Conservation (phyloP, 257 asterid genomes). For the Nicotiana obtusifolia region DNA sequence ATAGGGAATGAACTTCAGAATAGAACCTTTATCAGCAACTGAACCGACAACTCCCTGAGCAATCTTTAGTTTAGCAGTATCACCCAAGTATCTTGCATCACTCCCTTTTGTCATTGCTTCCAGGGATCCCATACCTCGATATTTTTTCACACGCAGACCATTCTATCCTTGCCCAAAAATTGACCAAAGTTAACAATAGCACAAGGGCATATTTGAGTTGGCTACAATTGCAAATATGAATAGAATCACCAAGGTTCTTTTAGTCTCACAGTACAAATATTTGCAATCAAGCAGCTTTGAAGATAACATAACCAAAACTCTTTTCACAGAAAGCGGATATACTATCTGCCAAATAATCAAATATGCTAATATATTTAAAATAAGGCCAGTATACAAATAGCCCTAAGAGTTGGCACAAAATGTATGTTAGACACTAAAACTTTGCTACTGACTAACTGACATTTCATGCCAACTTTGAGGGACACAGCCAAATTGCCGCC, state of each 20-base stretch:
- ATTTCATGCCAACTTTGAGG: background rate
- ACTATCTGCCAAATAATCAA: background rate
- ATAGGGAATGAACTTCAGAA: slow-evolving; percentile 72
- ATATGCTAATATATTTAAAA: background rate
- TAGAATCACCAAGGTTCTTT: background rate
- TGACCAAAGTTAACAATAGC: background rate
- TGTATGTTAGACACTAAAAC: background rate
- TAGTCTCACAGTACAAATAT: background rate
- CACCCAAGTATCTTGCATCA: slow-evolving; percentile 88
- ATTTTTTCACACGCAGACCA: slow-evolving; percentile 57
- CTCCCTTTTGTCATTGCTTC: slow-evolving; percentile 96
- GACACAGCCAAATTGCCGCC: background rate
- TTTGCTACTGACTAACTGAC: background rate
- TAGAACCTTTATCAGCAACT: slow-evolving; percentile 81
- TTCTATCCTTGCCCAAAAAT: slow-evolving; percentile 23
- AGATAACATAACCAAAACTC: background rate
- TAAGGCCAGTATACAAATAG: background rate
- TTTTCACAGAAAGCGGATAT: background rate
- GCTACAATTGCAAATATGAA: background rate
- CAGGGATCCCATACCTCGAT: slow-evolving; percentile 91
- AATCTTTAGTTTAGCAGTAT: slow-evolving; percentile 72
- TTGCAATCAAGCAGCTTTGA: background rate
- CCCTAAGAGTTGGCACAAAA: background rate
- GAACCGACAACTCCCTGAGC: slow-evolving; percentile 97
- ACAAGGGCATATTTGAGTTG: background rate